phyloP scores from a whole-genome alignment of 2,329 filamentous ascomycete species.

The Zymoseptoria tritici region DNA sequence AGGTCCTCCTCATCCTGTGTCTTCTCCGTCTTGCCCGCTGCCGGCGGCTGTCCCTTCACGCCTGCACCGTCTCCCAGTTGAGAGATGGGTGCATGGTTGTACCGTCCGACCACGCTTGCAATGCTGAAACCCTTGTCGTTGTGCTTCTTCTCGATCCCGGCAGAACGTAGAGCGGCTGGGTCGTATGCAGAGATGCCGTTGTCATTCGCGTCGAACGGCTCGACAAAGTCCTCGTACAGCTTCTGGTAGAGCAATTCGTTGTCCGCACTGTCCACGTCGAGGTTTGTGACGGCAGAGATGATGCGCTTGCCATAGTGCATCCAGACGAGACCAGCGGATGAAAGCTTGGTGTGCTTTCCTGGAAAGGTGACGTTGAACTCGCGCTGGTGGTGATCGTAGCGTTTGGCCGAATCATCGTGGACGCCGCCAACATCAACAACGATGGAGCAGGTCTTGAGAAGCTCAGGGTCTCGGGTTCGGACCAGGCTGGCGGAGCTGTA shows the following conservation, averaged over 20 bases:
- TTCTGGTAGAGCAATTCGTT: slow-evolving; percentile 75
- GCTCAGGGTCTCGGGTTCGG: slow-evolving; percentile 75
- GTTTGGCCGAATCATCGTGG: slow-evolving; percentile 68
- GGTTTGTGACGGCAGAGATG: slow-evolving; percentile 59
- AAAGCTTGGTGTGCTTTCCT: slow-evolving; percentile 76
- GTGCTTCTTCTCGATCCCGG: slow-evolving; percentile 74
- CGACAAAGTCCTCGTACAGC: slow-evolving; percentile 86
- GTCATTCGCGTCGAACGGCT: slow-evolving; percentile 95
- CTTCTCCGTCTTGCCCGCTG: slow-evolving; percentile 29
- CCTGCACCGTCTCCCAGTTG: slow-evolving; percentile 14
- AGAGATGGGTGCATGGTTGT: slow-evolving; percentile 54
- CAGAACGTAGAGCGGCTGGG: slow-evolving; percentile 57
- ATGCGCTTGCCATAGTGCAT: slow-evolving; percentile 88
- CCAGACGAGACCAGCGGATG: slow-evolving; percentile 88
- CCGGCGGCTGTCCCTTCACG: slow-evolving; percentile 14
- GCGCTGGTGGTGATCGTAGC: slow-evolving; percentile 97
- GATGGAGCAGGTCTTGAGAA: slow-evolving; percentile 77
- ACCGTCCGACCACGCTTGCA: slow-evolving; percentile 77
- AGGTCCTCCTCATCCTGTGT: slow-evolving; percentile 68
- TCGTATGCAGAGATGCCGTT: slow-evolving; percentile 87
- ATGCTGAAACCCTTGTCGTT: slow-evolving; percentile 75
- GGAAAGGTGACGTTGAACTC: slow-evolving; percentile 83
- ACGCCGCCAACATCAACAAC: slow-evolving; percentile 97
- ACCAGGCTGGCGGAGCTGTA: slow-evolving; percentile 69
- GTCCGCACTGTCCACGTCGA: slow-evolving; percentile 55